Evolutionary conservation across 139 green algal genomes (phyloP), one percentile per base, ranked within the genome.

Genomic region (Micractinium sp.): DNA sequence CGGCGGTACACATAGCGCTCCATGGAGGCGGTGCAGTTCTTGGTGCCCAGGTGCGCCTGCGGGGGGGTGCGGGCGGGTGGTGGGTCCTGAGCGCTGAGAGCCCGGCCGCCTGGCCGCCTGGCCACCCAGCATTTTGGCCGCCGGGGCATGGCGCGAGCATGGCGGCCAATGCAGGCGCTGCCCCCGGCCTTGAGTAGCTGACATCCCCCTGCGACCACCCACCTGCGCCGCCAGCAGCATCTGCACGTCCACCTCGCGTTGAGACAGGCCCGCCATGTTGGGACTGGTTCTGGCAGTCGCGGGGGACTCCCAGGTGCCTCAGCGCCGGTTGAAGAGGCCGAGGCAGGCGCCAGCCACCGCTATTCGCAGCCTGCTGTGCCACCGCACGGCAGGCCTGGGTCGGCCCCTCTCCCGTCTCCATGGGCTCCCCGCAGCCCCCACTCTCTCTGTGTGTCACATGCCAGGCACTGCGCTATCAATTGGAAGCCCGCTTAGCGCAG

Each of bases 1-100:
- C 94, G 93, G 67, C 81, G 90, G 94, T 97, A 97, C 69, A 98
- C 93, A 88, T 99, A 99, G 81, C 98, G 95, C 94, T 99, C 97
- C 98, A 99, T 99, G 94, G 98, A 94, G 86, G 93, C 96, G 89
- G 98, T 96, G 94, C 94, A 98, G 94, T 99, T 99, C 94, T 95
- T 97, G 78, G 95, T 98, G 85, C 96, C 96, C 63, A 98, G 93
- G 81, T 99, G 97, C 91, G 93, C 95, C 86, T 95, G 90, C 53
- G 23, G 14, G 82, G 1, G 2, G 81, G 56, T 19, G 29, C 9
- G 16, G 19, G 74, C 74, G 2, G 97, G 97, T 77, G 97, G 97
- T 77, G 99, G 92, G n/a, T 1, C 27, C 63, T 12, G 63, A 25
- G 63, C 63, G 63, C 60, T 67, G 60, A 16, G 36, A 63, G 76